Evolutionary conservation across 2,329 filamentous ascomycete genomes (phyloP), one percentile per base, ranked within the genome.

Genomic region (Trichothecium roseum): DNA sequence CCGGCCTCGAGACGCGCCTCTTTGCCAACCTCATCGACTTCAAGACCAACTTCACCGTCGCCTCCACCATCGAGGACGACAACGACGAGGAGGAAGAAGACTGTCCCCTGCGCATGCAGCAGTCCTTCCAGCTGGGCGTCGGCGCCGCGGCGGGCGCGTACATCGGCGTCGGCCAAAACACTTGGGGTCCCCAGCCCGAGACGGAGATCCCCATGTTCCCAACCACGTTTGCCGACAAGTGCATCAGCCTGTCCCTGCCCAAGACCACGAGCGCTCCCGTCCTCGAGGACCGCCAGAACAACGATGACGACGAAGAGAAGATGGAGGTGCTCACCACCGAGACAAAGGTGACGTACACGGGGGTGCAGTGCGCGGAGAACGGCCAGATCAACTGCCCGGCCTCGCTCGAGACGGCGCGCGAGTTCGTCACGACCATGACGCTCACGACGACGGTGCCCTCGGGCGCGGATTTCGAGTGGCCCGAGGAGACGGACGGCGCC

Each of bases 11-110:
- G 36, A 60, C 66, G 4, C 55, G 58, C 14, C 52, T 72, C 2
- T 74, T 60, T 45, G 63, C 68, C 18, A 60, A 75, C 41, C 45
- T 77, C 4, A 72, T 69, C 18, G 63, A 75, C 35, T 67, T 77
- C 42, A 56, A 55, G 9, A 69, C 69, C 10, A 72, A 69, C 40
- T 50, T 76, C 26, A 72, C 69, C 0, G 51, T 52, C 3, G 42
- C 47, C 1, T 45, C 57, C 3, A 41, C 46, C 4, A 46, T 49
- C 1, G 16, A 18, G 8, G n/a, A 22, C 2, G 52, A 51, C 6
- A 51, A 52, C 14, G 12, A 24, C 16, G 10, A n/a, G 9, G 37
- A 29, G 12, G 49, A 55, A 2, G 48, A 56, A 18, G 51, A 59
- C 1, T 75, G 72, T 40, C 40, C 53, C 2, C 38, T 76, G 4